Evolutionary conservation across 2,329 filamentous ascomycete species (phyloP).

Genomic region (Calonectria crousiana): DNA sequence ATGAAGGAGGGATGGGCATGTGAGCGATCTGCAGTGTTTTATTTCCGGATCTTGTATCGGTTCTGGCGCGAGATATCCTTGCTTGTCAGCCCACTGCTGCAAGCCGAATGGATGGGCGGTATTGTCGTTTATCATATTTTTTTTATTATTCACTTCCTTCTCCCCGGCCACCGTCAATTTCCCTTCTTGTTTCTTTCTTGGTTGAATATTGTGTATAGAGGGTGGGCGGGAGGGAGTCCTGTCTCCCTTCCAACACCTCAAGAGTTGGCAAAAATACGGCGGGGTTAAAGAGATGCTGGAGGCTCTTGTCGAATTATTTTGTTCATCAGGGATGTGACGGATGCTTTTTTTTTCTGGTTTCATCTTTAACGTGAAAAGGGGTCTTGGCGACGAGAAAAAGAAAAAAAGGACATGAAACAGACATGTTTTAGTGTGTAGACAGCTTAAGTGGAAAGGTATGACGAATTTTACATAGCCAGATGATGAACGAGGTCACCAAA

Average conservation of each 20-base stretch:
- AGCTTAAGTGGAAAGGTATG: background rate
- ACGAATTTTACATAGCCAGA: slow-evolving; percentile 22
- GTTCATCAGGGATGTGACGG: slow-evolving; percentile 1
- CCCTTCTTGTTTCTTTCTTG: slow-evolving; percentile 5
- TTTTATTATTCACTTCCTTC: background rate
- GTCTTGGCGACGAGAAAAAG: slow-evolving; percentile 9
- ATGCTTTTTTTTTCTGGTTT: background rate
- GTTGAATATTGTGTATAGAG: background rate
- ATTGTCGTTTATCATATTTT: slow-evolving; percentile 24
- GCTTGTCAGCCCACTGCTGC: slow-evolving; percentile 26
- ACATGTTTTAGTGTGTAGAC: slow-evolving; percentile 29
- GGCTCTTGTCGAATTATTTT: slow-evolving; percentile 27
- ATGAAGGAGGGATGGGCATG: slow-evolving; percentile 44
- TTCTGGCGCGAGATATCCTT: slow-evolving; percentile 33
- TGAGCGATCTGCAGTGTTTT: slow-evolving; percentile 24
- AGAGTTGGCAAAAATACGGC: slow-evolving; percentile 14
- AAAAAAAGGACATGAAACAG: slow-evolving; percentile 33
- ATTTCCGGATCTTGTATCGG: slow-evolving; percentile 25
- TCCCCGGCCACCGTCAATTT: background rate
- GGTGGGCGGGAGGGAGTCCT: background rate
- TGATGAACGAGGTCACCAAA: slow-evolving; percentile 24
- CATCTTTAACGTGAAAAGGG: slow-evolving; percentile 9
- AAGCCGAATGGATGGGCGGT: slow-evolving; percentile 30
- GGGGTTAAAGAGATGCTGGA: slow-evolving; percentile 12
- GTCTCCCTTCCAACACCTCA: background rate